Base-by-base conservation (phyloP, 2,329 filamentous ascomycete genomes). In the Epichloe brachyelytri region DNA sequence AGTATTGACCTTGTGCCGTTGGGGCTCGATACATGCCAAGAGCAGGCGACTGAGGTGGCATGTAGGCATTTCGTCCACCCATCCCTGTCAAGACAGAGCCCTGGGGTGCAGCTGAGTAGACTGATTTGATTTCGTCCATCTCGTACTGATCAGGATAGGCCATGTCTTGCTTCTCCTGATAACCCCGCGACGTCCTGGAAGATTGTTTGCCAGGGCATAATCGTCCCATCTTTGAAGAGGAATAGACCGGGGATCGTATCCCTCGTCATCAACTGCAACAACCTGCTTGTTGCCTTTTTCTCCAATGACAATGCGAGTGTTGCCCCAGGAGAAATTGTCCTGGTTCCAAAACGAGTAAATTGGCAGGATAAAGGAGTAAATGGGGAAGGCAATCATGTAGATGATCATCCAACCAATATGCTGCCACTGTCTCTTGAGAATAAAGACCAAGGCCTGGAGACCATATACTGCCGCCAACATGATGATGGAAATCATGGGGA, bases 281-380 rank as follows among this genome's bases (percentile, higher is more conserved):
- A 96, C 75, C 63, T 95, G 82, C 72, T 95, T 95, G 64, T 79
- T 80, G 56, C 90, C 91, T 67, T 91, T 88, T 68, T 98, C 93
- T 53, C 89, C 91, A 58, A 97, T 86, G 58, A 98, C 93, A 57
- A 98, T 82, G 79, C 93, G 89, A 1, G 93, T 98, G 72, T 93
- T 97, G 77, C 93, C 93, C 93, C 93, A 98, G 2, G 84, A 84
- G 76, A 98, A 98, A 71, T 98, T 91, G 69, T 98, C 93, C 68
- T 96, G 90, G 70, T 96, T 95, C 93, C 93, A 98, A 83, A 98
- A 98, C 0, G 91, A 95, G 73, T 97, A 98, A 56, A 98, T 72
- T 0, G 93, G 93, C 12, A 98, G 78, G 56, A 94, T 65, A 61
- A 98, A 87, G 4, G 85, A 93, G 73, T 91, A 96, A 59, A 98